phyloP scores from a whole-genome alignment of 2,329 filamentous ascomycete species.

The Colletotrichum sojae region DNA sequence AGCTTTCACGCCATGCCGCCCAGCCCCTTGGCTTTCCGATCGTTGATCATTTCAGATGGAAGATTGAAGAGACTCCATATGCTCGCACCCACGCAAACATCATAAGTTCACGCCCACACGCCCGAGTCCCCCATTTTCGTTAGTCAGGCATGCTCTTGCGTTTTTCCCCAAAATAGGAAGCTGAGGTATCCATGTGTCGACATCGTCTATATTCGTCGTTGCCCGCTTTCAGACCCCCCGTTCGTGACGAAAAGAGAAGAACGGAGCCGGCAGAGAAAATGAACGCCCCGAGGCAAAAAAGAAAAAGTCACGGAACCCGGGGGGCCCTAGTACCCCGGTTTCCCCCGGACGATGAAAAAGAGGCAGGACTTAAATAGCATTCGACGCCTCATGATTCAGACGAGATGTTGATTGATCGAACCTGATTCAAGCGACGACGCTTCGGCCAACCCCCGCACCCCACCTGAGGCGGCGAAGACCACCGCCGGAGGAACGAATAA shows the following conservation, averaged over 20 bases:
- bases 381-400: slow-evolving; percentile 36
- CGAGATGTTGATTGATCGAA: slow-evolving; percentile 12
- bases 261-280: not conserved
- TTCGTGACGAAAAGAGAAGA: slow-evolving; percentile 24
- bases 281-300: not conserved
- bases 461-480: slow-evolving; percentile 69
- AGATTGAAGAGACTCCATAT: slow-evolving; percentile 1
- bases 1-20: slow-evolving; percentile 35
- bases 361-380: slow-evolving; percentile 34
- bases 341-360: slow-evolving; percentile 5
- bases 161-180: slow-evolving; percentile 11
- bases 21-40: slow-evolving; percentile 31
- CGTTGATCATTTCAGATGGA: slow-evolving; percentile 34
- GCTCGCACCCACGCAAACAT: not conserved
- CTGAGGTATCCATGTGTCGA: slow-evolving; percentile 37
- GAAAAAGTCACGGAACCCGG: not conserved
- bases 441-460: slow-evolving; percentile 64
- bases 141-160: slow-evolving; percentile 28
- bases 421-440: slow-evolving; percentile 60
- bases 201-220: slow-evolving; percentile 35
- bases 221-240: slow-evolving; percentile 23
- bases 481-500: slow-evolving; percentile 65
- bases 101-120: slow-evolving; percentile 18
- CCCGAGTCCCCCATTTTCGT: slow-evolving; percentile 29
- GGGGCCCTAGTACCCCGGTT: slow-evolving; percentile 18